phyloP scores from a whole-genome alignment of 495 filamentous ascomycete species.

The Endocarpon pusillum region DNA sequence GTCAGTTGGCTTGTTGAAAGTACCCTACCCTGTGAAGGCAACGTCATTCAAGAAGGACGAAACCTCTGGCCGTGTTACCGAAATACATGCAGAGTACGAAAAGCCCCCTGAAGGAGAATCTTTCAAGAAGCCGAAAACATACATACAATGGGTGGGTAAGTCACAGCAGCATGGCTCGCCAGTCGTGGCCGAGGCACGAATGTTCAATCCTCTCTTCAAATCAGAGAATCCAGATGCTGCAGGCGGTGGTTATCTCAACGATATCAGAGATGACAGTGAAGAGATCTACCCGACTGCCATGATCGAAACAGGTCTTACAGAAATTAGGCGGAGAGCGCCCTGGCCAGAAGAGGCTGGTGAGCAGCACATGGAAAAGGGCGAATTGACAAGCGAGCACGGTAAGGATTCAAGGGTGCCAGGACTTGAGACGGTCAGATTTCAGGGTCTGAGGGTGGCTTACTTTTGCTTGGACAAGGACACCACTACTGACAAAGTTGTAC shows the following conservation, averaged over 20 bases:
- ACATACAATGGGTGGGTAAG: conserved; percentile 77
- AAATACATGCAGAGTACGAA: conserved; percentile 48
- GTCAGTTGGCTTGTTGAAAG: conserved; percentile 71
- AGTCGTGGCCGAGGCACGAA: conserved; percentile 58
- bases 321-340: conserved; percentile 54
- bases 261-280: conserved; percentile 77
- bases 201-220: conserved; percentile 76
- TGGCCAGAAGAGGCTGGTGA: conserved; percentile 68
- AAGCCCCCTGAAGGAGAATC: conserved; percentile 30
- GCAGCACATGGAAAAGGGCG: conserved; percentile 5
- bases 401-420: conserved; percentile 41
- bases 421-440: conserved; percentile 70
- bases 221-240: conserved; percentile 58
- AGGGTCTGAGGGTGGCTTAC: conserved; percentile 81
- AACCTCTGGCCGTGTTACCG: conserved; percentile 46
- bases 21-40: conserved; percentile 66
- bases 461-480: conserved; percentile 69
- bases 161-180: conserved; percentile 41
- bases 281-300: conserved; percentile 59
- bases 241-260: conserved; percentile 59
- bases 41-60: conserved; percentile 58
- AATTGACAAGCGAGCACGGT: conserved; percentile 22
- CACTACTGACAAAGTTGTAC: conserved; percentile 56
- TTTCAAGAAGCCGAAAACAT: conserved; percentile 65
- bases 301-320: conserved; percentile 73